Conservation (phyloP, 2,329 filamentous ascomycete species). For the Colletotrichum endophyticum region DNA sequence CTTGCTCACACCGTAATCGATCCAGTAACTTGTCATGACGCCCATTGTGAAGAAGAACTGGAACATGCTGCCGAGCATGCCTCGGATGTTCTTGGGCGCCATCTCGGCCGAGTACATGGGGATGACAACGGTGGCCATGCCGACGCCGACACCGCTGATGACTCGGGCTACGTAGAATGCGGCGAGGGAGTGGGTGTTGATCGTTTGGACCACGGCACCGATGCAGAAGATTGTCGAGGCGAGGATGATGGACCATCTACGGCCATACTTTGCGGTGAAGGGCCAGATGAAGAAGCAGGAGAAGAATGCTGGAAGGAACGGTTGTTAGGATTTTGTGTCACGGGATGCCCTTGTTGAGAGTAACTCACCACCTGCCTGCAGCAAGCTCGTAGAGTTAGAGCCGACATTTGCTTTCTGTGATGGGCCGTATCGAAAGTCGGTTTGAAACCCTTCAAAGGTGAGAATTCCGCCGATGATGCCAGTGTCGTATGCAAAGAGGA, state of each 20-base stretch:
- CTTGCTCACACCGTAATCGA: slow-evolving; percentile 48
- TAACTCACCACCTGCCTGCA: slow-evolving; percentile 43
- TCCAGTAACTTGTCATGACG: slow-evolving; percentile 45
- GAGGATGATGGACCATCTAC: slow-evolving; percentile 42
- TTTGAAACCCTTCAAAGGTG: slow-evolving; percentile 40
- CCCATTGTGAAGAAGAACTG: slow-evolving; percentile 50
- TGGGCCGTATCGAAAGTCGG: slow-evolving; percentile 38
- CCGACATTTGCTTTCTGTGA: slow-evolving; percentile 34
- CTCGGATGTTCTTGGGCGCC: slow-evolving; percentile 50
- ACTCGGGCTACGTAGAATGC: slow-evolving; percentile 43
- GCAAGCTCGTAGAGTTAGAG: slow-evolving; percentile 44
- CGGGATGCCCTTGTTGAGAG: neutral
- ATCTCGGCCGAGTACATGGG: slow-evolving; percentile 51
- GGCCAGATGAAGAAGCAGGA: slow-evolving; percentile 48
- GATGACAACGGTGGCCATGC: slow-evolving; percentile 46
- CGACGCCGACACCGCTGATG: slow-evolving; percentile 39
- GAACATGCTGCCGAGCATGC: slow-evolving; percentile 46
- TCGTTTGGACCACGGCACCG: slow-evolving; percentile 43
- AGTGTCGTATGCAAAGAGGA: slow-evolving; percentile 47
- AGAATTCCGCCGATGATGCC: slow-evolving; percentile 47
- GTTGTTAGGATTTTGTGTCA: neutral
- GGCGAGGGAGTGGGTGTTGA: slow-evolving; percentile 39
- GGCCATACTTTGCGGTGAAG: slow-evolving; percentile 44
- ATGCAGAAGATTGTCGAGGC: slow-evolving; percentile 48
- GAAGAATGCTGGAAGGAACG: slow-evolving; percentile 38